Evolutionary conservation across 2,329 filamentous ascomycete genomes (phyloP).

Genomic region (Neofusicoccum sp.): DNA sequence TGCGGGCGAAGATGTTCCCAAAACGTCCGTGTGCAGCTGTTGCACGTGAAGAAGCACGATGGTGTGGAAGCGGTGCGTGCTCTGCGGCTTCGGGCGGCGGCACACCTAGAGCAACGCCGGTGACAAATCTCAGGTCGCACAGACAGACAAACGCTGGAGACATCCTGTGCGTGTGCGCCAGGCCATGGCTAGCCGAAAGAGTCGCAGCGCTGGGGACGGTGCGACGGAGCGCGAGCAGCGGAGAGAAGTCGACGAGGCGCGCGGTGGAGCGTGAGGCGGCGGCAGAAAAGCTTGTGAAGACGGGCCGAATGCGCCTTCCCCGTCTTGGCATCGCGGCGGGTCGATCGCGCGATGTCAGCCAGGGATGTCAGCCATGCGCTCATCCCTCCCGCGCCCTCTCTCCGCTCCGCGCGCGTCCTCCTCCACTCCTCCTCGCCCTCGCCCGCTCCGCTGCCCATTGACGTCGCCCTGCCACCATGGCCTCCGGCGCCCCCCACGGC

Average conservation of each 20-base stretch:
- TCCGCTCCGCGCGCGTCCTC: not conserved
- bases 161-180: no score
- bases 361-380: not conserved
- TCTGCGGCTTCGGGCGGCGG: no score
- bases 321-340: conserved; percentile 6
- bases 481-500: conserved; percentile 23
- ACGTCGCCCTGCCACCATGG: conserved; percentile 5
- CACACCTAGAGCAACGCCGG: no score
- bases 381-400: not conserved
- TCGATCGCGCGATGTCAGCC: conserved; percentile 11
- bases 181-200: no score
- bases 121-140: no score
- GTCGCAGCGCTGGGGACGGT: not conserved
- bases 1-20: no score
- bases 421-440: not conserved
- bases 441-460: not conserved
- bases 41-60: no score
- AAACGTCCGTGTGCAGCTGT: no score
- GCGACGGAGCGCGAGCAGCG: not conserved
- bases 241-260: not conserved
- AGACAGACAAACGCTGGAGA: no score
- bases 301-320: conserved; percentile 1
- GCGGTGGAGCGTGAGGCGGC: not conserved
- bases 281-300: not conserved
- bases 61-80: no score